Evolutionary conservation across 305 asterid genomes (phyloP).

Genomic region (Fraxinus velutina): DNA sequence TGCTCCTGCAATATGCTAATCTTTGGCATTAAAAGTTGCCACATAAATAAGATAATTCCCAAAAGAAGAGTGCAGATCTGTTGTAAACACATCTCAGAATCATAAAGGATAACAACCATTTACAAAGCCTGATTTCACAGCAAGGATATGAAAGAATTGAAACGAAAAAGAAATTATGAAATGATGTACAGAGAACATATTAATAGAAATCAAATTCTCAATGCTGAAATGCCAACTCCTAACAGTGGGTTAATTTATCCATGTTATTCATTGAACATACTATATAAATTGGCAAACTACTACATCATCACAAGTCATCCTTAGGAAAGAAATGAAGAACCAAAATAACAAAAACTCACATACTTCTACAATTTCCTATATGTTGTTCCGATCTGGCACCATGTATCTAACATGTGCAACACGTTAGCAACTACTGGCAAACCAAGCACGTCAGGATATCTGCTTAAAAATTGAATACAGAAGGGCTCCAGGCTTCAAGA

Average conservation of each 20-base stretch:
- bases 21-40: slow-evolving; percentile 22
- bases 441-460: neutral
- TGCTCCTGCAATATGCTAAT: slow-evolving; percentile 61
- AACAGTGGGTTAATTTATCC: neutral
- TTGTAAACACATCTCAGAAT: neutral
- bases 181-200: neutral
- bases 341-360: neutral
- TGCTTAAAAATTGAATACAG: neutral
- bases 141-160: neutral
- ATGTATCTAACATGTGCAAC: neutral
- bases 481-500: neutral
- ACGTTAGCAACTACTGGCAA: neutral
- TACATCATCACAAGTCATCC: neutral
- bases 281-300: neutral
- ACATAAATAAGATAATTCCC: slow-evolving; percentile 3
- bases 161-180: neutral
- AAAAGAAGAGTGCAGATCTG: neutral
- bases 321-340: neutral
- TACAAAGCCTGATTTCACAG: slow-evolving; percentile 7
- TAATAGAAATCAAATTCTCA: neutral
- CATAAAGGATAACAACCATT: neutral
- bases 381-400: neutral
- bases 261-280: neutral
- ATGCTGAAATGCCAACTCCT: slow-evolving; percentile 5
- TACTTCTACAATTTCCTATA: neutral